phyloP scores from a whole-genome alignment of 2,329 filamentous ascomycete species.

The Colletotrichum tabaci region DNA sequence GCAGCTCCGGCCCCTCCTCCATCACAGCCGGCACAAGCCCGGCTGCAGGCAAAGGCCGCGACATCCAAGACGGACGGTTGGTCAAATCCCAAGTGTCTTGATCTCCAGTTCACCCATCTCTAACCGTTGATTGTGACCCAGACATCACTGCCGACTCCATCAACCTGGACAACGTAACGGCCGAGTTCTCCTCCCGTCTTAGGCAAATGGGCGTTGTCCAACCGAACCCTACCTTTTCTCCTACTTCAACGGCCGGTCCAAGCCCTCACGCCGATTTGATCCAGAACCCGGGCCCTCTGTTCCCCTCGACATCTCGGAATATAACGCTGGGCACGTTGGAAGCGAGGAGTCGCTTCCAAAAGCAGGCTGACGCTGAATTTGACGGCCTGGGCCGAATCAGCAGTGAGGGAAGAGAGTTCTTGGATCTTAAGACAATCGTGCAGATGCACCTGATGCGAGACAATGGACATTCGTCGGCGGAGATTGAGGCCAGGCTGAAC shows the following conservation, averaged over 20 bases:
- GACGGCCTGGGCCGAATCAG: slow-evolving; percentile 54
- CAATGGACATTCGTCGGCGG: slow-evolving; percentile 53
- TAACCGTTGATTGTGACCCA: slow-evolving; percentile 43
- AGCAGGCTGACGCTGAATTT: slow-evolving; percentile 60
- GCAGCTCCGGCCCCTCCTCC: slow-evolving; percentile 43
- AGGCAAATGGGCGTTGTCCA: slow-evolving; percentile 69
- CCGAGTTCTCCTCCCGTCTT: slow-evolving; percentile 67
- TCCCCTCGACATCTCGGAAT: slow-evolving; percentile 55
- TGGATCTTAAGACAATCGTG: slow-evolving; percentile 63
- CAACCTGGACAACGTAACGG: slow-evolving; percentile 58
- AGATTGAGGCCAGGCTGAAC: slow-evolving; percentile 63
- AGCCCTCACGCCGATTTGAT: slow-evolving; percentile 29
- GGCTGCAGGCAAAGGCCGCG: slow-evolving; percentile 39
- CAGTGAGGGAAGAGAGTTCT: slow-evolving; percentile 59
- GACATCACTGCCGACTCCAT: slow-evolving; percentile 57
- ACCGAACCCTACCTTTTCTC: slow-evolving; percentile 68
- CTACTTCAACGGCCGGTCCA: slow-evolving; percentile 61
- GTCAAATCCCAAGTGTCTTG: slow-evolving; percentile 29
- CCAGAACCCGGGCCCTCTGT: slow-evolving; percentile 46
- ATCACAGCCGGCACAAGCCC: slow-evolving; percentile 37
- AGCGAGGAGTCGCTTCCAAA: slow-evolving; percentile 61
- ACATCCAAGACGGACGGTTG: slow-evolving; percentile 53
- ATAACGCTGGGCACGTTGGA: slow-evolving; percentile 65
- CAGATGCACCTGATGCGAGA: slow-evolving; percentile 62
- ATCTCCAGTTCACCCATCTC: background rate